A percentile compares a stretch with the other conserved stretches of the same genome.
phyloP scores from a whole-genome alignment of 768 basidiomycete species.

The Lactarius trivialis region DNA sequence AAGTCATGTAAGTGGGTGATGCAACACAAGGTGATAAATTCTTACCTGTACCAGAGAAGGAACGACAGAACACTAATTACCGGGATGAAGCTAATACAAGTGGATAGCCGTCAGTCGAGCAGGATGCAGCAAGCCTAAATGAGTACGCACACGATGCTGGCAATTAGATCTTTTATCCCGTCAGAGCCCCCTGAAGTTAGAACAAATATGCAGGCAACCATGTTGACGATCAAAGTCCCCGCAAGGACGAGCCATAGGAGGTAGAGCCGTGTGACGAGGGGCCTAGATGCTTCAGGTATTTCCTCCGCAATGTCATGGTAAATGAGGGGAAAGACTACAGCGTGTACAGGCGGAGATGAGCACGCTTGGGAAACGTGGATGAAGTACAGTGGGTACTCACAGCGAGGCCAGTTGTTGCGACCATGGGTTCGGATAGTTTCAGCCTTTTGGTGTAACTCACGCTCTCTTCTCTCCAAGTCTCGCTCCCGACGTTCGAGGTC shows the following conservation, averaged over 20 bases:
- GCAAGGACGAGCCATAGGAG: slow-evolving; percentile 91
- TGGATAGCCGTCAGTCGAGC: slow-evolving; percentile 25
- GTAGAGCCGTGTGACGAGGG: slow-evolving; percentile 80
- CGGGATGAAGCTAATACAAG: slow-evolving; percentile 57
- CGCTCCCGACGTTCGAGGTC: slow-evolving; percentile 73
- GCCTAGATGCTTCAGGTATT: slow-evolving; percentile 75
- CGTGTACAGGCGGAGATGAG: not conserved
- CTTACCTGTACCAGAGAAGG: slow-evolving; percentile 91
- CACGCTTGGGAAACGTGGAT: not conserved
- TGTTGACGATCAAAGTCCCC: slow-evolving; percentile 77
- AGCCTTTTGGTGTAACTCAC: slow-evolving; percentile 61
- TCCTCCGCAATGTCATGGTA: slow-evolving; percentile 90
- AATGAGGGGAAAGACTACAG: slow-evolving; percentile 83
- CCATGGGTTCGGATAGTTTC: slow-evolving; percentile 69
- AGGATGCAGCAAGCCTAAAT: not conserved
- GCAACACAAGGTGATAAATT: slow-evolving; percentile 19
- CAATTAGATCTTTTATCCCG: slow-evolving; percentile 74
- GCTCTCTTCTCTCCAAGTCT: slow-evolving; percentile 75
- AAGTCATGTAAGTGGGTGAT: slow-evolving; percentile 12
- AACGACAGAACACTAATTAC: slow-evolving; percentile 78
- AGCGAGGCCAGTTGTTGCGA: slow-evolving; percentile 91
- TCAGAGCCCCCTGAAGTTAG: slow-evolving; percentile 70
- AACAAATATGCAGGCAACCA: slow-evolving; percentile 84
- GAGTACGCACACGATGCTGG: slow-evolving; percentile 65
- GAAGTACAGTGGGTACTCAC: slow-evolving; percentile 39